A percentile compares a stretch with the other conserved stretches of the same genome.
Conservation (phyloP, 129 eudicot genomes). For the Pseudognaphalium luteoalbum region DNA sequence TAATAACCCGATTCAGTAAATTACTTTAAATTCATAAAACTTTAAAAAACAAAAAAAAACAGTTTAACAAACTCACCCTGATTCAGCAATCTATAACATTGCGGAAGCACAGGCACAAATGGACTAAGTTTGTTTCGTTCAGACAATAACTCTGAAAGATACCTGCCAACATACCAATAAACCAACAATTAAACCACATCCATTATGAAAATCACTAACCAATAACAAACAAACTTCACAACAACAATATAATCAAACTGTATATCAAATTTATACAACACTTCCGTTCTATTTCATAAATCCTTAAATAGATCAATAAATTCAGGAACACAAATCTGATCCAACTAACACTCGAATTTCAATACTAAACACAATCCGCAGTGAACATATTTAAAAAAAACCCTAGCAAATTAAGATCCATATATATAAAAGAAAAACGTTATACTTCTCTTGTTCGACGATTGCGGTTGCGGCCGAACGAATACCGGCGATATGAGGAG, state of each 20-base stretch:
- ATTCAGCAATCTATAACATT: constrained; percentile 71
- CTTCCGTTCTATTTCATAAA: background rate
- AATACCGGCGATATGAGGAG: constrained; percentile 43
- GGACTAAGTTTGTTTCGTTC: constrained; percentile 84
- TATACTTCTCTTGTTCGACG: constrained; percentile 48
- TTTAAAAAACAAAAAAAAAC: background rate
- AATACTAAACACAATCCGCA: background rate
- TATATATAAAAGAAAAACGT: background rate
- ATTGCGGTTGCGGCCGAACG: constrained; percentile 36
- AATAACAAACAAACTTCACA: background rate
- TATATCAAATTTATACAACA: constrained; percentile 5
- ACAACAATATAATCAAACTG: background rate
- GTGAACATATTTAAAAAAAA: background rate
- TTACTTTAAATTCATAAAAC: no score
- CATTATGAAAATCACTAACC: background rate
- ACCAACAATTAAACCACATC: background rate
- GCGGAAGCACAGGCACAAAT: constrained; percentile 75
- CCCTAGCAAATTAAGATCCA: background rate
- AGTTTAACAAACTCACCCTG: constrained; percentile 68
- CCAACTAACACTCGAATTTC: constrained; percentile 19
- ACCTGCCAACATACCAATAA: constrained; percentile 36
- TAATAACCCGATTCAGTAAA: constrained; percentile 1
- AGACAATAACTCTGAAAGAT: constrained; percentile 67
- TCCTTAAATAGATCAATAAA: background rate
- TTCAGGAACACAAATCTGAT: constrained; percentile 25